Base-by-base conservation (phyloP, 1,284 basidiomycete species). In the Cutaneotrichosporon cutaneum region DNA sequence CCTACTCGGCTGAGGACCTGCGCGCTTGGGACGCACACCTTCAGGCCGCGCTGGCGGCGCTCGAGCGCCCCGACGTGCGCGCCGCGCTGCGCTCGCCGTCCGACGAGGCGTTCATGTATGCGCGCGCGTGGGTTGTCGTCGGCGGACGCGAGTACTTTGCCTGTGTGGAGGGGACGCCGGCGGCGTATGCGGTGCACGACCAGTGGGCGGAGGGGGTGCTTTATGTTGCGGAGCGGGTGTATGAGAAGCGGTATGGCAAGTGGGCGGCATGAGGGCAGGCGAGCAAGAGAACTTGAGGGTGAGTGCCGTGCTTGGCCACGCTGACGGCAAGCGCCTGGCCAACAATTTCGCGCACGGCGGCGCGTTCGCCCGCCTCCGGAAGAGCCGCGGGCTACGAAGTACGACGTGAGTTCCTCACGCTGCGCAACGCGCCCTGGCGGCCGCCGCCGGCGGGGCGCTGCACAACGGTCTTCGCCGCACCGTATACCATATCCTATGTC, bases 71-170 rank as follows among this genome's bases (percentile, higher is more conserved):
- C 24, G 60, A 59, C 51, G 56, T 60, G 30, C 55, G 67, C 57
- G 30, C 30, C 5, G 50, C 48, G 11, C 30, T 52, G 30, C 33
- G 61, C 35, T 27, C 48, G 16, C 33, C 54, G 14, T 50, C 32
- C 24, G 60, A 66, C 51, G 58, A 70, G 35, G 42, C 58, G 32
- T 55, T 62, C 48, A 55, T 65, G 8, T 62, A 62, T 26, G 35
- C 51, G 2, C 57, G 63, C 24, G 63, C 60, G 3, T 65, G 56
- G 10, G 51, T 65, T 27, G 60, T 65, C 5, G 47, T 36, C 14
- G 35, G 22, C 13, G 63, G 63, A 14, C 24, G 21, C 7, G 18
- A 2, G 47, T 62, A 65, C 54, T 65, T 42, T 27, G 58, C 59
- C 22, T 22, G 33, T 1, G 60, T 65, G 8, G 53, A 52, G 35